phyloP scores from a whole-genome alignment of 306 rosid species.

The Cucumis sativus region DNA sequence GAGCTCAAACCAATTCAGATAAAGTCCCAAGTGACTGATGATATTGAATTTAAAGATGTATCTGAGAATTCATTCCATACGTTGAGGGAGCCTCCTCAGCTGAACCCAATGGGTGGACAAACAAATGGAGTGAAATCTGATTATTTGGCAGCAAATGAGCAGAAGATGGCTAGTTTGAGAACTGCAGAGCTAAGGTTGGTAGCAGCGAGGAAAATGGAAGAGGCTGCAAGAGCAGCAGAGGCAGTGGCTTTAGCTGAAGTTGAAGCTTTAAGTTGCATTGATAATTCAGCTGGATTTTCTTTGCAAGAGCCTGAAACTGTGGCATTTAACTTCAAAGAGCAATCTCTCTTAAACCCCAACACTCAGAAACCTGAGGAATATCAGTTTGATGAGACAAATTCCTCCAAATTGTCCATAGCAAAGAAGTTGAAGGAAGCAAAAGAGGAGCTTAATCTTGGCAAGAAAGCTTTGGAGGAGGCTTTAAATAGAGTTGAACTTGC shows the following conservation, averaged over 20 bases:
- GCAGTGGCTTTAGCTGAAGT: slow-evolving; percentile 90
- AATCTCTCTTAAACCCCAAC: slow-evolving; percentile 23
- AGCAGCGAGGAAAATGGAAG: slow-evolving; percentile 97
- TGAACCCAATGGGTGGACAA: neutral
- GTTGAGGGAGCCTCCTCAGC: neutral
- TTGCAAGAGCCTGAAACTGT: slow-evolving; percentile 45
- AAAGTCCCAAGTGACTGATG: neutral
- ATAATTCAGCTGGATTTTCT: slow-evolving; percentile 25
- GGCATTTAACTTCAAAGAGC: slow-evolving; percentile 25
- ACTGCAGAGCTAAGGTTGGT: slow-evolving; percentile 83
- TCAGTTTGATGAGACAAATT: slow-evolving; percentile 38
- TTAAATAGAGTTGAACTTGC: slow-evolving; percentile 68
- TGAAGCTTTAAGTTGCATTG: slow-evolving; percentile 37
- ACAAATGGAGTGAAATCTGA: neutral
- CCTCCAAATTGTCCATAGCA: slow-evolving; percentile 38
- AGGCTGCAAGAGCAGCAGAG: slow-evolving; percentile 93
- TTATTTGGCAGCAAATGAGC: neutral
- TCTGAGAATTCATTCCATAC: neutral
- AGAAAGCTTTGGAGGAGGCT: slow-evolving; percentile 62
- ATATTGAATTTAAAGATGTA: slow-evolving; percentile 2
- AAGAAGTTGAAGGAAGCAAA: slow-evolving; percentile 73
- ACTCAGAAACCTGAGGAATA: slow-evolving; percentile 26
- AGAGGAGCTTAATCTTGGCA: slow-evolving; percentile 57
- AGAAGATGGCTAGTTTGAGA: slow-evolving; percentile 16
- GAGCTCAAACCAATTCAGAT: neutral